Base-by-base conservation (phyloP, 345 rosid species). In the Brassica carinata region DNA sequence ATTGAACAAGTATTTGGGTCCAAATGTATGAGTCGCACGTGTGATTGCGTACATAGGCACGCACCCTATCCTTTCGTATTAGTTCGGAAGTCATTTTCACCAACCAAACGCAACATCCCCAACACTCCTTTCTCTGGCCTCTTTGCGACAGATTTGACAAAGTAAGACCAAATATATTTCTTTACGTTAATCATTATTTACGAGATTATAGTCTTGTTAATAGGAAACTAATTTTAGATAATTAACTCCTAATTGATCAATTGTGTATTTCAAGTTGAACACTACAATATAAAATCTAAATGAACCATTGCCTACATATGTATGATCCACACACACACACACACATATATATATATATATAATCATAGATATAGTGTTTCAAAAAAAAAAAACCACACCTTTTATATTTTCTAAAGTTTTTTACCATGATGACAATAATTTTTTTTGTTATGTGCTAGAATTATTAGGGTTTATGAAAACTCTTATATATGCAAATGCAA, bases 11-110 rank as follows among this genome's bases (percentile, higher is more conserved):
- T 74, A 61, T 59, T 59, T 74, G 75, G 71, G 64, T 74, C 0
- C 34, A 69, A 15, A 63, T 23, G 70, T 80, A 70, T 5, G 76
- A 75, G 68, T 64, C 53, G 80, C 81, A 76, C 77, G 83, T 76
- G 80, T 81, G 71, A 26, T 75, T 76, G 80, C 76, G 77, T 81
- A 75, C 64, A 76, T 55, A 64, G 13, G 27, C 77, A 81, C 80
- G 69, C 80, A 81, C 77, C 64, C 69, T 57, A 65, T 19, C 81
- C 67, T 81, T 81, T 81, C 84, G 58, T 59, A 81, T 71, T 81
- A 71, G 84, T 81, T 81, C 84, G 64, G 59, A 58, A 59, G 84
- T 81, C 84, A 71, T 66, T 81, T 76, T 81, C 84, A 76, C 80
- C 77, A 76, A 76, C 80, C 77, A 76, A 71, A 81, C 77, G 77